Evolutionary conservation across 148 eudicot genomes (phyloP).

Genomic region (Vaccinium macrocarpon): DNA sequence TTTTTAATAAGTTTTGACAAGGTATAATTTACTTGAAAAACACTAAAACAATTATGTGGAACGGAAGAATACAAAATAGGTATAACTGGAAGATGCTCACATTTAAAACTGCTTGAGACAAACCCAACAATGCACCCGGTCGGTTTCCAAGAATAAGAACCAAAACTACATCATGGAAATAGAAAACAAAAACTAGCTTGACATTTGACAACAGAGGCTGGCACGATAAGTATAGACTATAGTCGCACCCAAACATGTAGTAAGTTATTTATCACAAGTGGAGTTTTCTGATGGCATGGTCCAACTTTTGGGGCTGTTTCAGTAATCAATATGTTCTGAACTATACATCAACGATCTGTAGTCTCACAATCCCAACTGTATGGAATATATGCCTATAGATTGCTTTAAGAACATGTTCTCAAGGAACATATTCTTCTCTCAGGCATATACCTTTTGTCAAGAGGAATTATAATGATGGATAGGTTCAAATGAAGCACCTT

Average conservation of each 20-base stretch:
- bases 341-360: neutral
- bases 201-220: neutral
- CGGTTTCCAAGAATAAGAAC: neutral
- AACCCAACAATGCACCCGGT: neutral
- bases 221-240: neutral
- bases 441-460: neutral
- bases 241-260: neutral
- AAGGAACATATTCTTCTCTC: constrained; percentile 9
- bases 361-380: neutral
- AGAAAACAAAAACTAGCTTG: neutral
- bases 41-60: neutral
- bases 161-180: neutral
- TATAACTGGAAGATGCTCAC: neutral
- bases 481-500: neutral
- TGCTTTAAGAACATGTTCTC: constrained; percentile 11
- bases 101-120: neutral
- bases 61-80: neutral
- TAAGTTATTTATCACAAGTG: neutral
- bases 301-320: neutral
- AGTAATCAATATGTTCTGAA: neutral
- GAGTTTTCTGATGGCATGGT: neutral
- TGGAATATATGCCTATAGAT: constrained; percentile 20
- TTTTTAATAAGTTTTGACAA: neutral
- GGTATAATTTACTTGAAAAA: neutral
- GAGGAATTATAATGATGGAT: constrained; percentile 9